Evolutionary conservation across 345 rosid genomes (phyloP), one percentile per base, ranked within the genome.

Genomic region (Sonneratia alba): DNA sequence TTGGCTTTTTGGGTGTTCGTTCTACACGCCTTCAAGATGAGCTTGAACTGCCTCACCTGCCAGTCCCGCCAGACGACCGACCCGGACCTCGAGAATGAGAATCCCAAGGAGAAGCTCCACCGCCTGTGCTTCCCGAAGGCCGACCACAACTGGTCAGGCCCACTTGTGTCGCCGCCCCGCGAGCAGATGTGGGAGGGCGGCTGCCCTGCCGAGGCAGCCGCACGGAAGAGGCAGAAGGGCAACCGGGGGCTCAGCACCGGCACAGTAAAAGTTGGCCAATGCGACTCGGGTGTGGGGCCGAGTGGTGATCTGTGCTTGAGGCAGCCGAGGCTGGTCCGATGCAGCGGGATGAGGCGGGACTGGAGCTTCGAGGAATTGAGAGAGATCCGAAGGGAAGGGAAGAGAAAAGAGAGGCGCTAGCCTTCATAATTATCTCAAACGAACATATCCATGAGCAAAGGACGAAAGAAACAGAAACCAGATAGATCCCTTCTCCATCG

Each of bases 351-450:
- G 78, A 87, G 97, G 80, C 88, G 98, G 75, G 96, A 94, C 77
- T 94, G 97, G 98, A 94, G 97, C 83, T 91, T 94, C 71, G 95
- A 94, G 81, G 87, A 91, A 81, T 81, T 91, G 78, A 67, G 77
- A 72, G 69, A 70, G 15, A 0, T 14, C 6, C 37, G 11, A 4
- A 76, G 71, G 57, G 68, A 38, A 14, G 71, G 19, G 75, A 74
- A 3, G 67, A 42, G 70, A 47, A 68, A 49, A 40, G 43, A 40
- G 62, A 36, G 6, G 42, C 68, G 27, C 45, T 45, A 66, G 12
- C 11, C 34, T 40, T 40, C 5, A 40, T 8, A 4, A 40, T 2
- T 40, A 40, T 40, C 43, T 40, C 43, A 40, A 8, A 40, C 43
- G 43, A 47, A 9, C 51, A 47, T 47, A 9, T 8, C 15, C 51